These are phyloP conservation scores for Batrachochytrium dendrobatidis DNA, from an alignment of 371 early-diverging fungal genomes.

Conservation along the genomic window DNA sequence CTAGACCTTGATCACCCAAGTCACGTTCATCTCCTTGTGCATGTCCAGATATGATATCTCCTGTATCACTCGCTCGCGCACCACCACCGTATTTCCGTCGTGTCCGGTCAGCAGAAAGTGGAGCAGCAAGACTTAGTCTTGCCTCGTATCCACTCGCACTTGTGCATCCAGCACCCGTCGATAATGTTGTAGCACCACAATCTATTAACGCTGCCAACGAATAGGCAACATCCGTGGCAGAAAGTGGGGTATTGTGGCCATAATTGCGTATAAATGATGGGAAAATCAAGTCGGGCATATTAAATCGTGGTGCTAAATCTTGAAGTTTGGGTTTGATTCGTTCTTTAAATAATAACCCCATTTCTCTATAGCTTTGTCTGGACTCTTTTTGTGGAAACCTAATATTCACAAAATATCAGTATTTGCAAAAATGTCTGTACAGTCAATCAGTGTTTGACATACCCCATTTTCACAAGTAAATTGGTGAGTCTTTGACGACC, in stretches of 20 bases:
- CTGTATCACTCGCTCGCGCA: no score
- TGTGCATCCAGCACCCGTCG: slow-evolving; percentile 3
- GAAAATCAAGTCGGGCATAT: slow-evolving; percentile 64
- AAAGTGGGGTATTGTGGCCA: slow-evolving; percentile 65
- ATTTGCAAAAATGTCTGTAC: neutral
- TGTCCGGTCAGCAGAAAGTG: no score
- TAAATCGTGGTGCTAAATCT: slow-evolving; percentile 66
- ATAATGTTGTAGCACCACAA: slow-evolving; percentile 24
- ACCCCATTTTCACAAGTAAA: slow-evolving; percentile 85
- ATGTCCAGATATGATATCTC: neutral
- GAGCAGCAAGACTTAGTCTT: no score
- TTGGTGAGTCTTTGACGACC: slow-evolving; percentile 69
- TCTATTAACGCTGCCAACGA: slow-evolving; percentile 69
- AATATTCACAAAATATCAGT: neutral
- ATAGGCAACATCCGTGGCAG: slow-evolving; percentile 78
- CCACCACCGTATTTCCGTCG: slow-evolving; percentile 10
- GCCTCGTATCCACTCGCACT: slow-evolving; percentile 1
- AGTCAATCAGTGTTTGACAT: no score
- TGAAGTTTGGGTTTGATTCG: slow-evolving; percentile 58
- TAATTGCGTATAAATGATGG: slow-evolving; percentile 73
- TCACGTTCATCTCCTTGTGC: slow-evolving; percentile 6
- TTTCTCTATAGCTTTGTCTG: slow-evolving; percentile 65
- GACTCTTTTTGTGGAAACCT: slow-evolving; percentile 65
- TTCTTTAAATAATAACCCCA: slow-evolving; percentile 67
- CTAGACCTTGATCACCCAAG: slow-evolving; percentile 14